Percentiles rank a stretch among this genome's conserved stretches.
These are phyloP conservation scores for Aspergillus puulaauensis DNA, from an alignment of 2,329 filamentous ascomycete genomes.

Conservation along the genomic window DNA sequence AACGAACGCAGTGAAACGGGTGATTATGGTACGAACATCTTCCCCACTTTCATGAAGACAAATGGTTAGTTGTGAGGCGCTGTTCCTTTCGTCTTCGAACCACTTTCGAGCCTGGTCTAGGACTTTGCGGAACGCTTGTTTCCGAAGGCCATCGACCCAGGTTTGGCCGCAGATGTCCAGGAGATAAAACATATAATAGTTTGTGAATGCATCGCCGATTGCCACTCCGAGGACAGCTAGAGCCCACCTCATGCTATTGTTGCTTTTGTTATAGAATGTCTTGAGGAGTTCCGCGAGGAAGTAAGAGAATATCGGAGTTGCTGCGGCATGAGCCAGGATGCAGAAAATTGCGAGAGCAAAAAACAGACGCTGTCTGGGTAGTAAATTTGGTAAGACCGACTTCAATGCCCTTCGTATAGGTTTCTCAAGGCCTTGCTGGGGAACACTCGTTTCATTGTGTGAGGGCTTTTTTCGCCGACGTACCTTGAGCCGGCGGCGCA, in stretches of 20 bases:
- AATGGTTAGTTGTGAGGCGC: constrained; percentile 63
- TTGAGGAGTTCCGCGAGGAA: constrained; percentile 70
- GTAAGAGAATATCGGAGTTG: constrained; percentile 73
- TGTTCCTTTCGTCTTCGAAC: constrained; percentile 71
- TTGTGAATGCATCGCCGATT: constrained; percentile 62
- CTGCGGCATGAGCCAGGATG: constrained; percentile 63
- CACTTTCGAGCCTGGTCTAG: constrained; percentile 74
- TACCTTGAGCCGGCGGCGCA: not conserved
- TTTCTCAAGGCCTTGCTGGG: not conserved
- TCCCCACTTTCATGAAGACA: constrained; percentile 79
- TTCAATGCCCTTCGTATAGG: constrained; percentile 57
- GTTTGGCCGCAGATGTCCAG: constrained; percentile 70
- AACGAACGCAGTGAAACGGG: constrained; percentile 71
- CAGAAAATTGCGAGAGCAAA: constrained; percentile 62
- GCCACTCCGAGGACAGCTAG: constrained; percentile 69
- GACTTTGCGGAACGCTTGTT: constrained; percentile 66
- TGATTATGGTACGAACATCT: constrained; percentile 80
- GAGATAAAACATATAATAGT: constrained; percentile 67
- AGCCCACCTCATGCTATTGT: constrained; percentile 64
- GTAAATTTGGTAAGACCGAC: constrained; percentile 70
- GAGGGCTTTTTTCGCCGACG: not conserved
- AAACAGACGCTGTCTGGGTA: constrained; percentile 49
- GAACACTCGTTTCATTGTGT: not conserved
- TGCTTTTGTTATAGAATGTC: constrained; percentile 62
- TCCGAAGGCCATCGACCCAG: constrained; percentile 74